Base-by-base conservation (phyloP, 192 early-diverging fungal genomes). In the Podila epigama region DNA sequence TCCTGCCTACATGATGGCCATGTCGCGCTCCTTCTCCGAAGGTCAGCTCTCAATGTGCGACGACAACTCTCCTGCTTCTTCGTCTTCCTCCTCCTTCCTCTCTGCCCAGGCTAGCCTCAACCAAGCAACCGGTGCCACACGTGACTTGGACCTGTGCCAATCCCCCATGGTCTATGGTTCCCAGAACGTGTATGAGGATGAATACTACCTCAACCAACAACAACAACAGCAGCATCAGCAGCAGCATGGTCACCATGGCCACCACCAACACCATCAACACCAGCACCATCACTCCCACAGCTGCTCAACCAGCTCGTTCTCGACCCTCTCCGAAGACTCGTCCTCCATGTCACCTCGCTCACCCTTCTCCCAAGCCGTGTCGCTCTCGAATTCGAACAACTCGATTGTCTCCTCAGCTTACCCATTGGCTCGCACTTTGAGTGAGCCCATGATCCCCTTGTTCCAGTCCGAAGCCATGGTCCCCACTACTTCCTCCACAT, bases 21-120 rank as follows among this genome's bases (percentile, higher is more conserved):
- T 77, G 72, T 53, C 65, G 50, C 72, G 66, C 31, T 77, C 72
- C 42, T 62, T 77, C 36, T 68, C 72, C 16, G 66, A 77, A 3
- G 37, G 60, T 18, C 60, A 68, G 44, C 28, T 77, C n/a, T 59
- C 72, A 20, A 52, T 63, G 12, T 18, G 44, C 5, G 44, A 48
- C 44, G 44, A 48, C 15, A 9, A 18, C 44, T 48, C 44, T 5
- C 44, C n/a, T n/a, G n/a, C n/a, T n/a, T n/a, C n/a, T n/a, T n/a
- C n/a, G n/a, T n/a, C n/a, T n/a, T n/a, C n/a, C n/a, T n/a, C 44
- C n/a, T 22, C 6, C 44, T 48, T 48, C 20, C 44, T 48, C 28
- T 68, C 60, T 63, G 60, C 39, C 44, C 61, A 32, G 48, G 53
- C 34, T 15, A 41, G 27, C 28, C 33, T 57, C 51, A 58, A 42